Percentiles rank a stretch among this genome's conserved stretches.
Conservation (phyloP, 2,329 filamentous ascomycete genomes). For the Nemania diffusa region DNA sequence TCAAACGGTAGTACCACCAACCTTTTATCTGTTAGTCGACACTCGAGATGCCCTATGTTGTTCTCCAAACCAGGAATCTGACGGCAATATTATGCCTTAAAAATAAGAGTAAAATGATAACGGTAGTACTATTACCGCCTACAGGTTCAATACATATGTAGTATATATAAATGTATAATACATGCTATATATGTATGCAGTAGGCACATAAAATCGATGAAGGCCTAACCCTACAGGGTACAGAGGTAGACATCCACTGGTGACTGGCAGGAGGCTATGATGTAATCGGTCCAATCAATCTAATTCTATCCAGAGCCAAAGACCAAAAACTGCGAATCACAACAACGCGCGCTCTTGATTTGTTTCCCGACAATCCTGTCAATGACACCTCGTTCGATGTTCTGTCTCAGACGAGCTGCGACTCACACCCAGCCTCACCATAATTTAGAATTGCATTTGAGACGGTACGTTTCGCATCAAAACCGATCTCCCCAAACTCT, state of each 20-base stretch:
- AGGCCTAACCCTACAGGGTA: too few species aligned
- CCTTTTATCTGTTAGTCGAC: too few species aligned
- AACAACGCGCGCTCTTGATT: slow-evolving; percentile 26
- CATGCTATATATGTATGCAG: background rate
- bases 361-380: slow-evolving; percentile 30
- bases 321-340: slow-evolving; percentile 15
- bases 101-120: too few species aligned
- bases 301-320: slow-evolving; percentile 16
- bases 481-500: background rate
- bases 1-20: too few species aligned
- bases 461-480: slow-evolving; percentile 10
- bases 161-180: too few species aligned
- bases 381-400: slow-evolving; percentile 34
- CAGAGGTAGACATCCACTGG: too few species aligned
- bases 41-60: too few species aligned
- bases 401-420: slow-evolving; percentile 10
- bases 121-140: too few species aligned
- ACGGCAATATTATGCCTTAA: too few species aligned
- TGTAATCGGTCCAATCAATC: slow-evolving; percentile 40
- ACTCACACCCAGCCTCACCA: slow-evolving; percentile 4
- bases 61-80: too few species aligned
- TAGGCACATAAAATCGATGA: too few species aligned
- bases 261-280: slow-evolving; percentile 31
- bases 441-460: background rate
- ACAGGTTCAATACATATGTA: too few species aligned